phyloP scores from a whole-genome alignment of 352 stramenopile species.

The Pythium utonaiense region DNA sequence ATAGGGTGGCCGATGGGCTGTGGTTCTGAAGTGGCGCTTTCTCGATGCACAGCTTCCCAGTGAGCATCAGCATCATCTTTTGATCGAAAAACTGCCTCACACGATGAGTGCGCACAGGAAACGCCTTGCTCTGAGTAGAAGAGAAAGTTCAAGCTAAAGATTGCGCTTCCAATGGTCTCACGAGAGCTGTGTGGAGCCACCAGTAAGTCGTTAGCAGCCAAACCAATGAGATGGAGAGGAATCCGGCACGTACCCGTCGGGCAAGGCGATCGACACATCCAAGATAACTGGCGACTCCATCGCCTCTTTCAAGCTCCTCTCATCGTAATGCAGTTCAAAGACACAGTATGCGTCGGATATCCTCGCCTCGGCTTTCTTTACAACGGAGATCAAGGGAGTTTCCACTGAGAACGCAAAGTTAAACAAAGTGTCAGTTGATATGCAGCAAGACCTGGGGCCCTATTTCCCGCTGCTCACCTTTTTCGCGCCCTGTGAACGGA shows the following conservation, averaged over 20 bases:
- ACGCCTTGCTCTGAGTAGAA: constrained; percentile 57
- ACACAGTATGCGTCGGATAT: constrained; percentile 39
- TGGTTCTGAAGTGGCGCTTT: neutral
- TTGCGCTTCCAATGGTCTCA: constrained; percentile 28
- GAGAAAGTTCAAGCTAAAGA: constrained; percentile 77
- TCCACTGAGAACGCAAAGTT: constrained; percentile 26
- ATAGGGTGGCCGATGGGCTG: constrained; percentile 5
- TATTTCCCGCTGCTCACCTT: constrained; percentile 15
- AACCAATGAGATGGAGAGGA: neutral
- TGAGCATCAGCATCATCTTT: constrained; percentile 31
- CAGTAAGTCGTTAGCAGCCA: neutral
- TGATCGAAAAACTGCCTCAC: constrained; percentile 30
- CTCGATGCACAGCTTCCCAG: constrained; percentile 32
- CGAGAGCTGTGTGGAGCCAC: constrained; percentile 3
- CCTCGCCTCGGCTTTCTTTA: constrained; percentile 33
- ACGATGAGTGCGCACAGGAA: constrained; percentile 36
- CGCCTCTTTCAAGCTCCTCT: constrained; percentile 33
- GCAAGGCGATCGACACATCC: constrained; percentile 19
- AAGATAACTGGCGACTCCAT: constrained; percentile 48
- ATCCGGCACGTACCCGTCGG: constrained; percentile 16
- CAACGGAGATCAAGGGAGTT: constrained; percentile 31
- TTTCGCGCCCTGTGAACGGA: constrained; percentile 21
- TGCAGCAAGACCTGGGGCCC: no score
- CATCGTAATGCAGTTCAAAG: constrained; percentile 38
- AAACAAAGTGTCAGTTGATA: neutral